Evolutionary conservation across 83 land plant genomes (phyloP).

Genomic region (Thuja plicata): DNA sequence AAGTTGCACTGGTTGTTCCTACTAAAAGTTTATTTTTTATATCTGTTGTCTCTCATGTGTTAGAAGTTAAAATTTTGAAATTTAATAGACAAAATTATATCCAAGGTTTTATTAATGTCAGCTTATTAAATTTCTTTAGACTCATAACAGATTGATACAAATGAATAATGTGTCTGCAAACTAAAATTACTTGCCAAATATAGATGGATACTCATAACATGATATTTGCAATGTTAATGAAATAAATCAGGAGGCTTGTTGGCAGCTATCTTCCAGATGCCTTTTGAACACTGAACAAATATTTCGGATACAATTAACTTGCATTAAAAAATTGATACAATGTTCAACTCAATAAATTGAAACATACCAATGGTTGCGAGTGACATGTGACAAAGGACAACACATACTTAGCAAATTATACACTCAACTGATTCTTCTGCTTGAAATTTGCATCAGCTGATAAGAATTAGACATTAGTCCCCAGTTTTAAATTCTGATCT

Average conservation of each 20-base stretch:
- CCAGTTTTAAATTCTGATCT: background rate
- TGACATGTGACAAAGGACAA: background rate
- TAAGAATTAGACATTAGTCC: background rate
- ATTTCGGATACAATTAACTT: background rate
- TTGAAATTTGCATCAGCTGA: background rate
- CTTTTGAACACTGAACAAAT: background rate
- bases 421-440: background rate
- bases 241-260: background rate
- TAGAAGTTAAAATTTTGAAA: background rate
- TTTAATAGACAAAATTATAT: background rate
- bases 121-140: background rate
- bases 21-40: background rate
- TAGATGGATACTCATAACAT: background rate
- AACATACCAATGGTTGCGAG: background rate
- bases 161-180: background rate
- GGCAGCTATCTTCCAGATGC: background rate
- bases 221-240: background rate
- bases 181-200: background rate
- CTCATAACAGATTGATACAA: background rate
- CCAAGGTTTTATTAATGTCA: background rate
- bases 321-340: background rate
- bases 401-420: background rate
- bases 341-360: background rate
- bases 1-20: background rate
- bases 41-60: background rate